phyloP scores from a whole-genome alignment of 371 early-diverging fungal species.

The Coemansia sp. region DNA sequence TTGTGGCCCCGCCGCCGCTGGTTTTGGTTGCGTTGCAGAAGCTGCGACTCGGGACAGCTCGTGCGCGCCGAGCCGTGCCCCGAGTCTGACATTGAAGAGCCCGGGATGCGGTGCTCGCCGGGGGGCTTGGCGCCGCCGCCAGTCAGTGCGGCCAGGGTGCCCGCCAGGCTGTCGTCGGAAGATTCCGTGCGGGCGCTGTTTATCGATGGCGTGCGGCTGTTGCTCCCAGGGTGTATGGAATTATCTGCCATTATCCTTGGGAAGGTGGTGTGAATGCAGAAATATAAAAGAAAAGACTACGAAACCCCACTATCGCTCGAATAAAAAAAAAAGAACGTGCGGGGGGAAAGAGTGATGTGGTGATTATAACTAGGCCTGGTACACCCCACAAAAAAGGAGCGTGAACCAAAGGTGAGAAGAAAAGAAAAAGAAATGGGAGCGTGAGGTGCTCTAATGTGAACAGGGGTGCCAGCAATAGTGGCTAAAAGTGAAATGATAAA shows the following conservation, averaged over 20 bases:
- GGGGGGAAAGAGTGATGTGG: no score
- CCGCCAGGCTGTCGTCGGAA: conserved; percentile 4
- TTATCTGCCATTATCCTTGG: neutral
- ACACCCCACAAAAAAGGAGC: no score
- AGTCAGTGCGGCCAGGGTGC: neutral
- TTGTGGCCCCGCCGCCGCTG: conserved; percentile 6
- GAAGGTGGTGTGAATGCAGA: neutral
- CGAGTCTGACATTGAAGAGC: neutral
- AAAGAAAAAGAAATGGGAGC: neutral
- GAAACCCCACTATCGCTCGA: no score
- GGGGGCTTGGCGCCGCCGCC: no score
- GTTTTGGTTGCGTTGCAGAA: conserved; percentile 14
- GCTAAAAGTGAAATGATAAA: no score
- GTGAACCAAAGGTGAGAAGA: no score
- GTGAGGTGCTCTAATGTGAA: no score
- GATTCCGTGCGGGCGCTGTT: conserved; percentile 13
- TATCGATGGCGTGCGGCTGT: conserved; percentile 7
- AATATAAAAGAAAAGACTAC: neutral
- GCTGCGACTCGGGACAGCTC: conserved; percentile 12
- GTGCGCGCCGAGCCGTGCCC: neutral
- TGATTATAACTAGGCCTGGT: no score
- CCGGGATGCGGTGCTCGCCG: neutral
- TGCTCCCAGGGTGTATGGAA: neutral
- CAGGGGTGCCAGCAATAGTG: neutral
- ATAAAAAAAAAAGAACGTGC: no score